phyloP scores from a whole-genome alignment of 805 yeast species.

The Kodamaea laetipori region DNA sequence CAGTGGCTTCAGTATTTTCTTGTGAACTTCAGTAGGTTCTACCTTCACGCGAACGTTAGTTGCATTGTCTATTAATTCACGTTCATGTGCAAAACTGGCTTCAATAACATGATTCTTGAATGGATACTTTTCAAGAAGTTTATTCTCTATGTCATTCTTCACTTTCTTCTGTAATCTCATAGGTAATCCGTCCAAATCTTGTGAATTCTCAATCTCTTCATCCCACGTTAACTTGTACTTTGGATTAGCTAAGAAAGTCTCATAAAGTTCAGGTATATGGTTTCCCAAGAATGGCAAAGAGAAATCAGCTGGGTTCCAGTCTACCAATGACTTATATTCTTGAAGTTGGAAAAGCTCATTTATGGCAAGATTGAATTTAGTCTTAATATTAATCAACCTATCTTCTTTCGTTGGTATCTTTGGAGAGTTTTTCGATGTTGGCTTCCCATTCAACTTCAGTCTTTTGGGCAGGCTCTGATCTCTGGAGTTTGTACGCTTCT shows the following conservation, averaged over 20 bases:
- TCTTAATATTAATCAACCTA: conserved; percentile 43
- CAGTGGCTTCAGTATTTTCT: neutral
- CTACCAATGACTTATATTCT: conserved; percentile 60
- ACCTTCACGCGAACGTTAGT: neutral
- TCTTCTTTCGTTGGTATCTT: conserved; percentile 16
- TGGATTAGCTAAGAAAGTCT: conserved; percentile 31
- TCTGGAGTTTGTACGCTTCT: conserved; percentile 5
- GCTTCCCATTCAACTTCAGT: conserved; percentile 2
- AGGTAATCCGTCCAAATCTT: conserved; percentile 35
- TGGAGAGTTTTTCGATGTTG: neutral
- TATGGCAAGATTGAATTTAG: conserved; percentile 49
- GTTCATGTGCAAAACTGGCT: conserved; percentile 24
- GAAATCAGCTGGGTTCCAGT: conserved; percentile 59
- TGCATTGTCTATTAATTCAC: conserved; percentile 18
- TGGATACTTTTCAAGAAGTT: conserved; percentile 37
- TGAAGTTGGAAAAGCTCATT: conserved; percentile 66
- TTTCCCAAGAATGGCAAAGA: conserved; percentile 20
- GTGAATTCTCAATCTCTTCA: conserved; percentile 22
- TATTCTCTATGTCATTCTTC: conserved; percentile 34
- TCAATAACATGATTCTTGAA: conserved; percentile 34
- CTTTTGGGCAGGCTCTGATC: conserved; percentile 2
- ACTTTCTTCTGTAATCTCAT: conserved; percentile 43
- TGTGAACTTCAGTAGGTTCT: neutral
- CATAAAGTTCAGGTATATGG: conserved; percentile 36
- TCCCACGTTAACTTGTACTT: conserved; percentile 37